Evolutionary conservation across 148 eudicot genomes (phyloP).

Genomic region (Cornus controversa): DNA sequence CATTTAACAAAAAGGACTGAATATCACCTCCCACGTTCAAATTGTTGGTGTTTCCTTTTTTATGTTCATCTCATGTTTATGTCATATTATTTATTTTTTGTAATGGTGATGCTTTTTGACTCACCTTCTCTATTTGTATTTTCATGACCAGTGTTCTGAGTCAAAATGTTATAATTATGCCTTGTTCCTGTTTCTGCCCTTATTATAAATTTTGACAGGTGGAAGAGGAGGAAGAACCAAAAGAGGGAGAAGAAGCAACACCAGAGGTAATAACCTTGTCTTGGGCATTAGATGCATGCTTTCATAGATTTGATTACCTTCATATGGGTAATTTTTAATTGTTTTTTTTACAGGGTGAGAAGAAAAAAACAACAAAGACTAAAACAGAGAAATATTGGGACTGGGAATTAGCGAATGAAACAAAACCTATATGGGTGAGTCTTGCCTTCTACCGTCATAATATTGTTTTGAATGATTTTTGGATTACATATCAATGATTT

Average conservation of each 20-base stretch:
- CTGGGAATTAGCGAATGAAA: slow-evolving; percentile 95
- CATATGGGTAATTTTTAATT: not conserved
- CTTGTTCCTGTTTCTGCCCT: not conserved
- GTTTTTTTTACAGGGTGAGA: slow-evolving; percentile 58
- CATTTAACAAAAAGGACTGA: not conserved
- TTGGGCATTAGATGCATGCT: not conserved
- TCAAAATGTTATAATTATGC: not conserved
- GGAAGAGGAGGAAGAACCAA: slow-evolving; percentile 88
- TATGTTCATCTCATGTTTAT: too few relatives aligned
- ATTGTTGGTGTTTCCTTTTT: too few relatives aligned
- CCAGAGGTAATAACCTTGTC: slow-evolving; percentile 56
- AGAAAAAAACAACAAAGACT: slow-evolving; percentile 66
- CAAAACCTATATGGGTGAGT: slow-evolving; percentile 98
- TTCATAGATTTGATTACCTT: not conserved
- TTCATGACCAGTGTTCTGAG: not conserved
- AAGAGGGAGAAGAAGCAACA: slow-evolving; percentile 80
- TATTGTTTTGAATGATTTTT: too few relatives aligned
- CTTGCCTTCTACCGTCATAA: not conserved
- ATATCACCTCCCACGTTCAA: too few relatives aligned
- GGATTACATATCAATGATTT: not conserved
- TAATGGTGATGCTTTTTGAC: not conserved
- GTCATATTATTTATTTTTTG: too few relatives aligned
- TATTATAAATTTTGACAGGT: slow-evolving; percentile 46
- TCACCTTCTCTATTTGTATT: not conserved
- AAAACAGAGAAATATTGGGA: slow-evolving; percentile 98